These are phyloP conservation scores for Plasmodium vivax DNA, from an alignment of 169 alveolate genomes.

Conservation along the genomic window DNA sequence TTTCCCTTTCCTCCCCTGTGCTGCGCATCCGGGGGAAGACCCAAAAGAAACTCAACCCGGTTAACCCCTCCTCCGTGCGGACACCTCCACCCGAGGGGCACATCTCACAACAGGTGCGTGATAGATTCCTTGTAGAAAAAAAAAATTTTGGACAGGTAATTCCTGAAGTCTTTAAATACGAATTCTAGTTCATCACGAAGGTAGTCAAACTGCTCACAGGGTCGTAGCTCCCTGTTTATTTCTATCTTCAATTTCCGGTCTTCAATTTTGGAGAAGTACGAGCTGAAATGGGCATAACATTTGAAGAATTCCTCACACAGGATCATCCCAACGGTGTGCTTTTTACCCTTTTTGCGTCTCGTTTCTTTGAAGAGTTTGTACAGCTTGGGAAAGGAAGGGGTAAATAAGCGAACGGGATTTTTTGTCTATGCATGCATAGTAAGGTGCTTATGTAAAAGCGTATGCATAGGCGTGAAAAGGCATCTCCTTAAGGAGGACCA, in stretches of 20 bases:
- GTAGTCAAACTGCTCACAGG: neutral
- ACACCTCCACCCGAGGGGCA: neutral
- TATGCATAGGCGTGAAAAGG: neutral
- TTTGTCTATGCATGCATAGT: neutral
- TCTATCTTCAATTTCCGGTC: constrained; percentile 19
- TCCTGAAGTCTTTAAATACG: constrained; percentile 44
- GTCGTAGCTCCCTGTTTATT: constrained; percentile 18
- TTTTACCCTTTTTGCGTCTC: neutral
- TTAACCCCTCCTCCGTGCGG: neutral
- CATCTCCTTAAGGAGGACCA: neutral
- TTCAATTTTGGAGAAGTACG: constrained; percentile 26
- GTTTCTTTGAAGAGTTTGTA: neutral
- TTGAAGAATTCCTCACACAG: constrained; percentile 41
- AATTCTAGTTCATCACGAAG: constrained; percentile 1
- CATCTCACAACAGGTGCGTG: neutral
- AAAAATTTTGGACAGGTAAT: constrained; percentile 31
- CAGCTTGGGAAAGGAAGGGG: neutral
- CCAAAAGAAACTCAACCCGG: neutral
- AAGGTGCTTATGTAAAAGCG: neutral
- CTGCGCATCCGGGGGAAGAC: neutral
- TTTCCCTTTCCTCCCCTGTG: neutral
- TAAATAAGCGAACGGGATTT: neutral
- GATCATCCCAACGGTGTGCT: neutral
- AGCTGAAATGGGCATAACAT: constrained; percentile 33
- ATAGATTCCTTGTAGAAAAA: constrained; percentile 41